phyloP scores from a whole-genome alignment of 495 filamentous ascomycete species.

The Cenococcum geophilum region DNA sequence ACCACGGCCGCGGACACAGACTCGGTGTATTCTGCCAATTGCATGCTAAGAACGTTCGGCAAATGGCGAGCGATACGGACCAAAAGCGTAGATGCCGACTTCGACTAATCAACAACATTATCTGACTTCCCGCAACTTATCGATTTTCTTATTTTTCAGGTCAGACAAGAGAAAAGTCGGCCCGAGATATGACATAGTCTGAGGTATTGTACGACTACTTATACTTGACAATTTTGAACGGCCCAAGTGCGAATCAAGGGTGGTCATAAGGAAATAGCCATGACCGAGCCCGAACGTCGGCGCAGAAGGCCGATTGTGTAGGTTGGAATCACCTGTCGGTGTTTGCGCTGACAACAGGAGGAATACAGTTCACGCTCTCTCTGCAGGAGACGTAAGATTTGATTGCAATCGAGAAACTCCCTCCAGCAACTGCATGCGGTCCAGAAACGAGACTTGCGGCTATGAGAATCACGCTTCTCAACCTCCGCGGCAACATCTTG shows the following conservation, averaged over 20 bases:
- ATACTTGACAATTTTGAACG: too few relatives aligned
- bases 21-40: too few relatives aligned
- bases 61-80: too few relatives aligned
- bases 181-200: neutral
- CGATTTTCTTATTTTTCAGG: too few relatives aligned
- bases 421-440: conserved; percentile 48
- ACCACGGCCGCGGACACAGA: too few relatives aligned
- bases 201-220: too few relatives aligned
- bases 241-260: neutral
- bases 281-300: conserved; percentile 41
- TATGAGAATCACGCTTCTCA: conserved; percentile 35
- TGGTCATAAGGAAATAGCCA: conserved; percentile 12
- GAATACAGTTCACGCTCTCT: conserved; percentile 40
- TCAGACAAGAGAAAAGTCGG: neutral
- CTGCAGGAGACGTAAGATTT: conserved; percentile 48
- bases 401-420: conserved; percentile 44
- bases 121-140: too few relatives aligned
- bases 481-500: conserved; percentile 19
- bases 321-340: conserved; percentile 6
- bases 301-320: conserved; percentile 48
- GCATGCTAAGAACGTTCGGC: too few relatives aligned
- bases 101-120: too few relatives aligned
- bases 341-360: neutral
- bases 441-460: conserved; percentile 41
- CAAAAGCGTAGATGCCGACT: too few relatives aligned